Base-by-base conservation (phyloP, 78 protist genomes). In the Protostelium mycophagum region DNA sequence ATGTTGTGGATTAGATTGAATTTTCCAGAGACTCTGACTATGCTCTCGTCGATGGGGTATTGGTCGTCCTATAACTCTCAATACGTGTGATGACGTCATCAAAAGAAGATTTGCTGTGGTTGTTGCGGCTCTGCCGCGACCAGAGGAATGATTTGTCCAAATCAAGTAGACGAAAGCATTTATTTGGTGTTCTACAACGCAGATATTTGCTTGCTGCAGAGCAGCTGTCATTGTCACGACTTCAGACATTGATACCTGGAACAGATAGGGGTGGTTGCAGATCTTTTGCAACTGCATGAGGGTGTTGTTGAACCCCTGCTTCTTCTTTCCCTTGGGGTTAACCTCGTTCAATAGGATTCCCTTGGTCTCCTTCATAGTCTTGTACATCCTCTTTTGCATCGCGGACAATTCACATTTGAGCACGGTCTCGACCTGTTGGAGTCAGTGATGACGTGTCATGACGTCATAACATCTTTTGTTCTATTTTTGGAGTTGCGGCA, bases 251-350 rank as follows among this genome's bases (percentile, higher is more conserved):
- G 31, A 51, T 16, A 51, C 92, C 38, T 85, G 63, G 86, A 98
- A 96, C 73, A 98, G 96, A 89, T 96, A 99, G 31, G 99, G 99
- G 91, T 99, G 99, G 92, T 97, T 97, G 91, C 98, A 96, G 36
- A 96, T 35, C 96, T 97, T 98, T 38, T 99, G 97, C 37, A 98
- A 94, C 87, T 99, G 99, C 98, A 98, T 98, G 37, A 98, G 85
- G 29, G 91, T 89, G 90, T 98, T 98, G 84, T 88, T 87, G 91
- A 93, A 95, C 35, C 91, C 90, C 28, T 86, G 39, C 34, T 73
- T 38, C 0, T 51, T 87, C 83, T 73, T 93, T 38, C 38, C 86
- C 29, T 63, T 90, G 34, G 87, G 86, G 29, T 90, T 88, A 28
- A 63, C 84, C 28, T 91, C 93, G 37, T 93, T 91, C 1, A 90